phyloP scores from a whole-genome alignment of 1,284 basidiomycete genomes.

The Trichosporon ovoides region DNA sequence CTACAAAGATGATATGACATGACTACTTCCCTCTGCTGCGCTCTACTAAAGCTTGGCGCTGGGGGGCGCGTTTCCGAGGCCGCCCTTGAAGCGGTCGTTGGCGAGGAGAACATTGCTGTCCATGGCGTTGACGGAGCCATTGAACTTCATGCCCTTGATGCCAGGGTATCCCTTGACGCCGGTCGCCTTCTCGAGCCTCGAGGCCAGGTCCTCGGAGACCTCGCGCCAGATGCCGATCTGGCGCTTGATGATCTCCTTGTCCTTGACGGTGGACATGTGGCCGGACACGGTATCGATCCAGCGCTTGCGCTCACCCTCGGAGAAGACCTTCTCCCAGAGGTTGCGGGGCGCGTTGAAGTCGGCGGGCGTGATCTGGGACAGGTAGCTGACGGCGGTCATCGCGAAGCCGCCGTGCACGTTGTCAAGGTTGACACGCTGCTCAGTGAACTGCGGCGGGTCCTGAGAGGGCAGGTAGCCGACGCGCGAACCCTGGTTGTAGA shows the following conservation, averaged over 20 bases:
- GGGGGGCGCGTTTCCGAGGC: constrained; percentile 4
- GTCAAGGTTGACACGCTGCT: constrained; percentile 36
- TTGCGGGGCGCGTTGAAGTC: constrained; percentile 88
- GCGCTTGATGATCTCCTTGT: constrained; percentile 59
- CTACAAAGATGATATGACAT: too few relatives aligned
- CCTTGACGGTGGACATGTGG: constrained; percentile 65
- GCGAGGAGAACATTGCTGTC: background rate
- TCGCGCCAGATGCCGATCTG: constrained; percentile 75
- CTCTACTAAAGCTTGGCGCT: background rate
- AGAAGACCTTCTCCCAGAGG: constrained; percentile 72
- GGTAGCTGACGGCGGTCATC: constrained; percentile 65
- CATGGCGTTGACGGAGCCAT: constrained; percentile 42
- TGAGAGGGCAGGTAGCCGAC: constrained; percentile 82
- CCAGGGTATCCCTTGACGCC: constrained; percentile 49
- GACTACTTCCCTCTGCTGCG: background rate
- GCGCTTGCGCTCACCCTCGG: constrained; percentile 61
- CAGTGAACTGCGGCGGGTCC: constrained; percentile 41
- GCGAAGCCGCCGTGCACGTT: constrained; percentile 66
- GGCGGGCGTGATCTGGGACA: constrained; percentile 69
- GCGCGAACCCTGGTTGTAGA: constrained; percentile 69
- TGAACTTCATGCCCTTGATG: constrained; percentile 61
- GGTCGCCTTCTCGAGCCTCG: constrained; percentile 68
- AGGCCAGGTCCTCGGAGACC: constrained; percentile 65
- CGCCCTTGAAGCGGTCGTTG: background rate
- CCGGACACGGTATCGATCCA: constrained; percentile 71